Base-by-base conservation (phyloP, 352 stramenopile species). In the Pythium dissotocum region DNA sequence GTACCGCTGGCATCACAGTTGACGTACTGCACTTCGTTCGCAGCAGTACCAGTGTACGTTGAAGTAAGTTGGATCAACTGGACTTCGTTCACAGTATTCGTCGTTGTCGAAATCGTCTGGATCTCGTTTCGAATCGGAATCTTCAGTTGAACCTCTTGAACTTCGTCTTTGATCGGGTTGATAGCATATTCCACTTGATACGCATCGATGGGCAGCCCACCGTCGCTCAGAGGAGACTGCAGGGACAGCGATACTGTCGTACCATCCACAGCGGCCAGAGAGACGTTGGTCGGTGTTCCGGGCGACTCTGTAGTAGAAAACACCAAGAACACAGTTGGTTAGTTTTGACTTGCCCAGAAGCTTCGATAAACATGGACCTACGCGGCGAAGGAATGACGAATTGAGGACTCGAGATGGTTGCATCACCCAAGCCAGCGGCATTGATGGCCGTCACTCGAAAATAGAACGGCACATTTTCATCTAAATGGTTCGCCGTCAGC, bases 381-480 rank as follows among this genome's bases (percentile, higher is more conserved):
- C 77, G 92, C 10, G 93, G 80, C 33, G 90, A 89, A 7, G 97
- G 96, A 16, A 97, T 85, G 6, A 80, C 82, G 44, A 90, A 96
- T 59, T 93, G 89, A 6, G 95, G 87, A 0, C 84, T 90, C 21
- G 94, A 90, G 13, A 97, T 78, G 0, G 87, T 70, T 2, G 71
- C 65, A 2, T 67, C 59, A 4, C 97, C 92, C 6, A 73, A 55
- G 9, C 96, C 96, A 18, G 95, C 76, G 10, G 83, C 75, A 64
- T 99, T 99, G 26, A 95, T 91, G 28, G 96, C 96, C 6, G 86
- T 92, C 21, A 99, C 95, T 16, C 93, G 85, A 59, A 99, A 93
- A 72, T 97, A 99, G 66, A 98, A 99, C 10, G 91, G 82, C 6
- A 99, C 90, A 33, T 97, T 97, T 58, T 98, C 88, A 44, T 98